Base-by-base conservation (phyloP, 2,329 filamentous ascomycete species). In the Hypocrella siamensis region DNA sequence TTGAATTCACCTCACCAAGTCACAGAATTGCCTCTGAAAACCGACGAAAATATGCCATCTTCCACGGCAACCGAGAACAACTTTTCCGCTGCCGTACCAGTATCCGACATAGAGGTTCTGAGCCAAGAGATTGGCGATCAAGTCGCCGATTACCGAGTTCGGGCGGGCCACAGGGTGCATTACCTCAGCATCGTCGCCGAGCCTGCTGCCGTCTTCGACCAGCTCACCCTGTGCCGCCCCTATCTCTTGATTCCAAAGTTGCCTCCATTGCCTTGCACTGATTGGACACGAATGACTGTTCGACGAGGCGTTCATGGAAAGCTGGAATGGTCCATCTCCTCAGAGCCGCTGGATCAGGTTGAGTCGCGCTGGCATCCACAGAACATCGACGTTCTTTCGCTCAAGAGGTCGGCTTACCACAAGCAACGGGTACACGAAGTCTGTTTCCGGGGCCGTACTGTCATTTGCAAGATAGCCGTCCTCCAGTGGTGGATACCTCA, bases 301-400 rank as follows among this genome's bases (percentile, higher is more conserved):
- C 12, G 7, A 7, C 21, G 21, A 7, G 21, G 12, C 11, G 25
- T 28, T 26, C 16, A 32, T 26, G 35, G 29, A 19, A 12, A 30
- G 9, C 7, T 31, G 4, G 14, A 37, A 4, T 25, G 8, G 16
- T 16, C 17, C 17, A 3, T 37, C 21, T 34, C 35, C 19, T 37
- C 4, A 9, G 22, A 25, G 4, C 35, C 35, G 2, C 32, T 34
- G 1, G 29, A 6, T 19, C 10, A 17, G 3, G 17, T 37, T n/a
- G 17, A 31, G 17, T 32, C 26, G 3, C 15, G n/a, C 12, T 38
- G 36, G 33, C 36, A 35, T 26, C 34, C 33, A 15, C 25, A 25
- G 4, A 25, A 30, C 6, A n/a, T 38, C 19, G 29, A 38, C n/a
- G 14, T 38, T 14, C 31, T 35, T 15, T 33, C 34, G 11, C 16